phyloP scores from a whole-genome alignment of 1,139 yeast species.

The Yamadazyma aaseri region DNA sequence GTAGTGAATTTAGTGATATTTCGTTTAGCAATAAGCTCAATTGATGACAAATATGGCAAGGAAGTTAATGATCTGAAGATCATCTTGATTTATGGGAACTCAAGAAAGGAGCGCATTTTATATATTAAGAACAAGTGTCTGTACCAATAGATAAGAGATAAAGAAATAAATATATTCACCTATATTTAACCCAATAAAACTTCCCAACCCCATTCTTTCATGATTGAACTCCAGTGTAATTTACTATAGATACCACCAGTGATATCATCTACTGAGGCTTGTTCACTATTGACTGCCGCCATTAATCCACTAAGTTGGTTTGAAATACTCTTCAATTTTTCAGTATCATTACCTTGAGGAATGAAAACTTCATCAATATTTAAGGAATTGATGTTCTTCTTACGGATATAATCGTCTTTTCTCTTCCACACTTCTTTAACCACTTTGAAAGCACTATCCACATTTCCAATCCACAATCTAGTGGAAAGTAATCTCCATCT shows the following conservation, averaged over 20 bases:
- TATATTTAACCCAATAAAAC: slow-evolving; percentile 44
- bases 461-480: slow-evolving; percentile 63
- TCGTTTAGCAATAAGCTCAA: not conserved
- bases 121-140: no score
- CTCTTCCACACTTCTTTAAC: slow-evolving; percentile 69
- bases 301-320: slow-evolving; percentile 43
- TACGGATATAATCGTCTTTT: slow-evolving; percentile 42
- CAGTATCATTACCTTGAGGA: slow-evolving; percentile 19
- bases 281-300: slow-evolving; percentile 34
- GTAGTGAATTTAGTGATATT: not conserved
- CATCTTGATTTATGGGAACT: no score
- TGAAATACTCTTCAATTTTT: slow-evolving; percentile 28
- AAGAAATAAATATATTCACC: no score
- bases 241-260: slow-evolving; percentile 47
- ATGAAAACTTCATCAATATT: slow-evolving; percentile 15
- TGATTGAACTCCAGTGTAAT: slow-evolving; percentile 67
- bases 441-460: slow-evolving; percentile 65
- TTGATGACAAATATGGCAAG: no score
- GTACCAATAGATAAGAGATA: not conserved
- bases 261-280: slow-evolving; percentile 29
- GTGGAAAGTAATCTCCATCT: slow-evolving; percentile 57
- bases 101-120: no score
- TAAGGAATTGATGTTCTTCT: slow-evolving; percentile 17
- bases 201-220: slow-evolving; percentile 79
- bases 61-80: no score